These are phyloP conservation scores for Tetramitus jugosus DNA, from an alignment of 208 protist species.

Conservation along the genomic window DNA sequence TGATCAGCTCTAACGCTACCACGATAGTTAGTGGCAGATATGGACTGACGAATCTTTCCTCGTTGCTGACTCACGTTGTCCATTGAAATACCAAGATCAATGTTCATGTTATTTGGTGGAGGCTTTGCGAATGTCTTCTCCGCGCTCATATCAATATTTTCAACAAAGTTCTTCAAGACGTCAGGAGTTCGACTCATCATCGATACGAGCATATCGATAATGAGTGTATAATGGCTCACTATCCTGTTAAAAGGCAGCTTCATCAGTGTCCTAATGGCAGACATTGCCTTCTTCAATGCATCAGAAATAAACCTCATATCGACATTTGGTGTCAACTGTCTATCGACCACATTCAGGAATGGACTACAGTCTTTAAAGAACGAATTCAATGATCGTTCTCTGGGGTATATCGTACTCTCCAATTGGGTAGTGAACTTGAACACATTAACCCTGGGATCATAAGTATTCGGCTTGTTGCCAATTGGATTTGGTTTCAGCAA, in stretches of 20 bases:
- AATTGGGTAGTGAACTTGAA: not conserved
- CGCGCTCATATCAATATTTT: no score
- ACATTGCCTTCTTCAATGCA: not conserved
- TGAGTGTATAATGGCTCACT: not conserved
- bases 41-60: no score
- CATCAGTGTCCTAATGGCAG: not conserved
- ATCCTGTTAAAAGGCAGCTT: not conserved
- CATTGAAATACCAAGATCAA: no score
- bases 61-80: no score
- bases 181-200: conserved; percentile 11
- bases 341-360: not conserved
- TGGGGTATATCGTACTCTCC: not conserved
- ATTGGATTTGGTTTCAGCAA: not conserved
- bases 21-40: no score
- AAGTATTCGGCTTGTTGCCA: not conserved
- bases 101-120: no score
- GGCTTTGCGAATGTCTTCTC: no score
- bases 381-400: not conserved
- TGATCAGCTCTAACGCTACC: no score
- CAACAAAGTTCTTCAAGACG: conserved; percentile 2
- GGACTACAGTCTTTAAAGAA: conserved; percentile 17
- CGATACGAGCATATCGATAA: conserved; percentile 3
- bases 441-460: not conserved
- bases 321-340: not conserved
- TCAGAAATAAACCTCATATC: not conserved